Base-by-base conservation (phyloP, 495 filamentous ascomycete genomes). In the Daldinia loculata region DNA sequence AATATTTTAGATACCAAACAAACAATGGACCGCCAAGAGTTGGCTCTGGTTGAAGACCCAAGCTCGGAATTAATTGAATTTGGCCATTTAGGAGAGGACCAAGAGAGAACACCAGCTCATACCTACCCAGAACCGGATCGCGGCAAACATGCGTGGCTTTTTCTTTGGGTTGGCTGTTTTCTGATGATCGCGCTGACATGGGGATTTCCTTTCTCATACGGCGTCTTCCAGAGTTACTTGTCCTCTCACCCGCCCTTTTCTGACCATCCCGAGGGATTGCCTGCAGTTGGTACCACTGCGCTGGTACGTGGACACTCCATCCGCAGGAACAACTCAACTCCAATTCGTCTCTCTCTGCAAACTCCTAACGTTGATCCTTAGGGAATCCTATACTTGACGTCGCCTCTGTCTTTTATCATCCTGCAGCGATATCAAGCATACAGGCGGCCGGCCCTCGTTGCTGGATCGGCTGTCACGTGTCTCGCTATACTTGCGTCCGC, bases 161-260 rank as follows among this genome's bases (percentile, higher is more conserved):
- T 89, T 63, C 80, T 93, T 12, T 70, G 61, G 70, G 78, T 83
- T 3, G 87, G 85, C 11, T 85, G 85, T 66, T 91, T 92, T 74
- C 76, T 88, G 58, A 80, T 92, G 38, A 89, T 92, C 66, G 85
- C 80, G 15, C 74, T 91, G 11, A 81, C 90, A 24, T 92, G 89
- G 90, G 89, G 90, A 32, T 91, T 93, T 73, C 85, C 89, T 2
- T 89, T 87, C 64, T 84, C 87, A 0, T 92, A 84, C 65, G 82
- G 80, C 27, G 79, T 85, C 17, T 85, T 85, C 59, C 84, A 84
- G 66, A 69, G 75, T 50, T 84, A 84, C 74, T 85, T 83, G 74
- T 81, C 62, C 24, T 78, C 75, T 38, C 78, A 84, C 59, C 76
- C 73, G n/a, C 82, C 81, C 22, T 84, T 82, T 58, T 75, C 75